Evolutionary conservation across 306 rosid species (phyloP).

Genomic region (Dryas alaskensis): DNA sequence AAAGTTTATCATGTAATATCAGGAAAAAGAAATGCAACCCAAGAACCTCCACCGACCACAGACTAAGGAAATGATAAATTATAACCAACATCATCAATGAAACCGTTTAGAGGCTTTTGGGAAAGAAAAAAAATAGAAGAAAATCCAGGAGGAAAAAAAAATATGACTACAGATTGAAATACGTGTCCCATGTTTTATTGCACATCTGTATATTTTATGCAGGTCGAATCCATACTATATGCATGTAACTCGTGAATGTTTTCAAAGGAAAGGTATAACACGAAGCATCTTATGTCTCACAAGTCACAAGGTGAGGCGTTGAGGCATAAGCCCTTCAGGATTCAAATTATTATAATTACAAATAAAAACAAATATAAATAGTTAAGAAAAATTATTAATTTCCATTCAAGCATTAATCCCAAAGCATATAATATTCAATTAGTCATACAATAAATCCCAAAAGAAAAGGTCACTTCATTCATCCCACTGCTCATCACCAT

Average conservation of each 20-base stretch:
- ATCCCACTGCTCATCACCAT: too few species aligned
- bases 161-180: not conserved
- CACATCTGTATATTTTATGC: not conserved
- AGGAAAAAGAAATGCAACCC: slow-evolving; percentile 16
- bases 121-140: not conserved
- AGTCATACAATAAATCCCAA: too few species aligned
- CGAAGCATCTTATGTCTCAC: too few species aligned
- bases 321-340: too few species aligned
- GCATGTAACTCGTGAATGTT: not conserved
- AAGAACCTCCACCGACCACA: slow-evolving; percentile 4
- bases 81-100: not conserved
- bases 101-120: not conserved
- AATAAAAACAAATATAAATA: too few species aligned
- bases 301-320: too few species aligned
- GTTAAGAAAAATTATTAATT: too few species aligned
- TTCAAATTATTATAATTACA: too few species aligned
- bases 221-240: not conserved
- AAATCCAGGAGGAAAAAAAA: not conserved
- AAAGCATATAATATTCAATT: too few species aligned
- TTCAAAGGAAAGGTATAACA: too few species aligned
- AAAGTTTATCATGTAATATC: not conserved
- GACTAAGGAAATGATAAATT: not conserved
- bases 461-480: too few species aligned
- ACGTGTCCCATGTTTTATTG: not conserved
- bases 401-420: too few species aligned